A percentile compares a stretch with the other conserved stretches of the same genome.
Evolutionary conservation across 495 filamentous ascomycete genomes (phyloP).

Genomic region (Physcia stellaris): DNA sequence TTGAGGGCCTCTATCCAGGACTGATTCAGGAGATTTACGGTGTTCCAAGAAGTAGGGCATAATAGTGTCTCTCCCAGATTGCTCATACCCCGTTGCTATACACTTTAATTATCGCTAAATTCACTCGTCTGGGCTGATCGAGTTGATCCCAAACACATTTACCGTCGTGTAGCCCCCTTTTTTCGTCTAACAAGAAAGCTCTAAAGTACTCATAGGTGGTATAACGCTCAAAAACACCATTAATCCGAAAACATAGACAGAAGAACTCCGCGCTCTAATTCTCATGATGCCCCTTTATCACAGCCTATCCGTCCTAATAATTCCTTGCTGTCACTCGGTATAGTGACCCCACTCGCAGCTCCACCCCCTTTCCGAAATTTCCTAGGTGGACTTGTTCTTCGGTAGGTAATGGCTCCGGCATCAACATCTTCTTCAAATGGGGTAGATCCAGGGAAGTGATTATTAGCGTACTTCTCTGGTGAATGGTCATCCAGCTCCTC

Average conservation of each 20-base stretch:
- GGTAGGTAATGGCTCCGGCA: constrained; percentile 36
- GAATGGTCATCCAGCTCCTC: constrained; percentile 23
- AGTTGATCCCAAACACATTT: no score
- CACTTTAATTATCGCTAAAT: no score
- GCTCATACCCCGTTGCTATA: no score
- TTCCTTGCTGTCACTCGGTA: constrained; percentile 11
- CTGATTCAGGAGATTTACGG: no score
- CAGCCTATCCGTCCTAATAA: constrained; percentile 10
- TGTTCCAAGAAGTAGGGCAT: no score
- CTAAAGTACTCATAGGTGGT: constrained; percentile 1
- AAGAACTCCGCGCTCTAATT: background rate
- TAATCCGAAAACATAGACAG: background rate
- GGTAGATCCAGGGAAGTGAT: constrained; percentile 13
- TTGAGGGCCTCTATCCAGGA: no score
- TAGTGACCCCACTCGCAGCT: constrained; percentile 6
- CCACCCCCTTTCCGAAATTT: constrained; percentile 7
- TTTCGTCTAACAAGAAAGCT: background rate
- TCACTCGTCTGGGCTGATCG: no score
- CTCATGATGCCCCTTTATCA: constrained; percentile 4
- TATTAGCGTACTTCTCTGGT: background rate
- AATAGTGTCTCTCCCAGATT: no score
- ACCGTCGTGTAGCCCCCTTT: background rate
- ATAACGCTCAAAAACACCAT: background rate
- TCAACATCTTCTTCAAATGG: constrained; percentile 54
- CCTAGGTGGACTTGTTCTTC: constrained; percentile 24